These are phyloP conservation scores for Salix purpurea DNA, from an alignment of 345 rosid species.

Conservation along the genomic window DNA sequence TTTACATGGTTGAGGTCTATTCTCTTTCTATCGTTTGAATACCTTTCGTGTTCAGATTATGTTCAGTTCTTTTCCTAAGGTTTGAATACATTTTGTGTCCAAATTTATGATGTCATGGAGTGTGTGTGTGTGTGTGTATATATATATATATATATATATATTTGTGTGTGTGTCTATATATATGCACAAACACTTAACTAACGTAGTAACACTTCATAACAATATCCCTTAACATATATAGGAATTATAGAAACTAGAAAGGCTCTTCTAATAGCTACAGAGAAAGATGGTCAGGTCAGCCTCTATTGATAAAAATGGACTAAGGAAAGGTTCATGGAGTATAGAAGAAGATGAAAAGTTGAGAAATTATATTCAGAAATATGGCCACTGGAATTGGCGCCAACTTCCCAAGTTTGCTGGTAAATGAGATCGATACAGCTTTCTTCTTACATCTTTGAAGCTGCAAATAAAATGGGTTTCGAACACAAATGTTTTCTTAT, in stretches of 20 bases:
- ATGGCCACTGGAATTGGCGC: slow-evolving; percentile 40
- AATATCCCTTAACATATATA: background rate
- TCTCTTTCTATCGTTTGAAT: background rate
- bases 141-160: too few relatives aligned
- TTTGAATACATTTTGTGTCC: too few relatives aligned
- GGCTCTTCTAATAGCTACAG: background rate
- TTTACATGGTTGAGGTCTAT: background rate
- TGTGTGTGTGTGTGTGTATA: too few relatives aligned
- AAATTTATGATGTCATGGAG: too few relatives aligned
- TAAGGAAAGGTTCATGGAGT: slow-evolving; percentile 43
- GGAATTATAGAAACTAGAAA: background rate
- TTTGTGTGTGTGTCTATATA: too few relatives aligned
- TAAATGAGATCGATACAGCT: background rate
- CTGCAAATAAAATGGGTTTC: background rate
- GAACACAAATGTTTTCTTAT: background rate
- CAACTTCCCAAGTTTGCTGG: slow-evolving; percentile 38
- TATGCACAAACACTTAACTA: too few relatives aligned
- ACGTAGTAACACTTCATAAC: too few relatives aligned
- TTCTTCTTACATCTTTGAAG: background rate
- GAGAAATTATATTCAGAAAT: slow-evolving; percentile 20
- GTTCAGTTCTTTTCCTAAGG: too few relatives aligned
- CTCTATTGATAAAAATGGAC: slow-evolving; percentile 29
- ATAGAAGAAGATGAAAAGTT: slow-evolving; percentile 36
- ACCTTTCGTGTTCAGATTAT: background rate
- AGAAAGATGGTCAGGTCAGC: slow-evolving; percentile 36